Base-by-base conservation (phyloP, 208 protist genomes). In the Trichomonas vaginalis region DNA sequence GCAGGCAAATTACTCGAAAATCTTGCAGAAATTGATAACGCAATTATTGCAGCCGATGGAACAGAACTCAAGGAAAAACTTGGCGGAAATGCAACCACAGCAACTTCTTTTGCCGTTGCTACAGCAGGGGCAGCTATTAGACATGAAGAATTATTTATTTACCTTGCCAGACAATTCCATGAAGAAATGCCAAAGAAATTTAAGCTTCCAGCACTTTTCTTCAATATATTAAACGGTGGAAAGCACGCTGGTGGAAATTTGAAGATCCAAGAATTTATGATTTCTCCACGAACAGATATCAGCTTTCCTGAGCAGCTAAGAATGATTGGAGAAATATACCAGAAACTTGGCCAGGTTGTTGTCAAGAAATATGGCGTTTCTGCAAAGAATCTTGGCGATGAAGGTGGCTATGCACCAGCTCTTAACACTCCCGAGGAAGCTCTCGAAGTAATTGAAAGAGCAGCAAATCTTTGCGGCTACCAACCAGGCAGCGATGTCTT, bases 331-430 rank as follows among this genome's bases (percentile, higher is more conserved):
- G 99, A 99, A 97, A 98, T 99, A 61, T 99, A 99, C 97, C 98
- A 99, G 96, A 96, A 97, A 95, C 98, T 99, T 23, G 99, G 99
- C 97, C 96, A 95, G 27, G 98, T 99, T 79, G 97, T 99, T 96
- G 98, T 99, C 97, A 97, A 97, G 83, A 98, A 98, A 97, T 99
- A 99, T 96, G 99, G 99, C 95, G 98, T 99, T 79, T 97, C 97
- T 88, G 97, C 98, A 21, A 96, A 96, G 96, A 98, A 98, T 92
- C 97, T 99, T 95, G 99, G 99, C 96, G 99, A 99, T 96, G 99
- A 99, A 97, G 99, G 99, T 96, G 99, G 99, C 96, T 96, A 96
- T 47, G 97, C 97, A 42, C 97, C 97, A 37, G n/a, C 40, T 95
- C 98, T 99, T 95, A 96, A 98, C 80, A 97, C 97, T 96, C 40